Conservation (phyloP, 768 basidiomycete genomes). For the Termitomyces sp. region DNA sequence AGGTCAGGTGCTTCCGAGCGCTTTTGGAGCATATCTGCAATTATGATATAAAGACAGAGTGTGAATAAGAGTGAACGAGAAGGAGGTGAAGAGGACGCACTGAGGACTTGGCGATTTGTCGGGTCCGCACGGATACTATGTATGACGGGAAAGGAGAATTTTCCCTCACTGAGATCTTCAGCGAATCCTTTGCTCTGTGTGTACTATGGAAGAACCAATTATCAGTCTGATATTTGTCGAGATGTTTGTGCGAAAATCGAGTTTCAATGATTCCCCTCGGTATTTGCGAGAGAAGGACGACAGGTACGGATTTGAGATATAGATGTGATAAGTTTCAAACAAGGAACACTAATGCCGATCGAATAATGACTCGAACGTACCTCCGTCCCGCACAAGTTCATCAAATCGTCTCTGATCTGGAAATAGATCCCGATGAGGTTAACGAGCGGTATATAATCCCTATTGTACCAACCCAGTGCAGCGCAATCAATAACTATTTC, state of each 20-base stretch:
- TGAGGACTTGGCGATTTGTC: constrained; percentile 77
- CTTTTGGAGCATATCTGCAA: constrained; percentile 83
- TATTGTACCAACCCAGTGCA: no score
- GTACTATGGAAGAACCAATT: constrained; percentile 51
- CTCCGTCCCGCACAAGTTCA: constrained; percentile 88
- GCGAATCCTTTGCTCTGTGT: constrained; percentile 83
- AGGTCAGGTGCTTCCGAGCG: constrained; percentile 77
- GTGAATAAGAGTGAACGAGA: neutral
- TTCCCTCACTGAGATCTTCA: constrained; percentile 94
- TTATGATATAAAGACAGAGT: neutral
- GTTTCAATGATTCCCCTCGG: neutral
- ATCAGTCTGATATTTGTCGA: neutral
- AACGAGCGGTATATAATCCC: neutral
- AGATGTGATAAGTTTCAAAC: no score
- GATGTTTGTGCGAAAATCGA: neutral
- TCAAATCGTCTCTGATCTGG: constrained; percentile 94
- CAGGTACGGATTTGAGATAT: no score
- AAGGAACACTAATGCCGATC: neutral
- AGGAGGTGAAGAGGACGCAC: constrained; percentile 42
- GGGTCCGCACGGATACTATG: constrained; percentile 82
- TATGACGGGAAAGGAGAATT: constrained; percentile 95
- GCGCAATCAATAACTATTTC: no score
- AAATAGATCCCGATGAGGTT: constrained; percentile 63
- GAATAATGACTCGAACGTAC: constrained; percentile 35
- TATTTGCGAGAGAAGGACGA: no score